These are phyloP conservation scores for Sugiyamaella japonica DNA, from an alignment of 1,139 yeast species.

Conservation along the genomic window DNA sequence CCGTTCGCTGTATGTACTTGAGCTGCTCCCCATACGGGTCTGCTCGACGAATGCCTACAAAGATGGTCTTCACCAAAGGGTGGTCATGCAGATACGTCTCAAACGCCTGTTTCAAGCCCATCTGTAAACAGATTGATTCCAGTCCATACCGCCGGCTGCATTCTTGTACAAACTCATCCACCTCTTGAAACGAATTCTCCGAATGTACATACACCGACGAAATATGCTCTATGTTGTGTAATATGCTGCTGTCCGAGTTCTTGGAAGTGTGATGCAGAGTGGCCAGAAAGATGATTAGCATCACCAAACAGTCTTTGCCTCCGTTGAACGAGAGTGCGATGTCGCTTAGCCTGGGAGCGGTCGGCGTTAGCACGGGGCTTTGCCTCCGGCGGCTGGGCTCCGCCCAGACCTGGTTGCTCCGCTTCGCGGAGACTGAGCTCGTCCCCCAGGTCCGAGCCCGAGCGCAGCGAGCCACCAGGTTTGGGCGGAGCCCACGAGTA, in stretches of 20 bases:
- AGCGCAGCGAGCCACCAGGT: too few species aligned
- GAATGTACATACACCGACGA: conserved; percentile 68
- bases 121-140: conserved; percentile 36
- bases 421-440: background rate
- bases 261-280: conserved; percentile 46
- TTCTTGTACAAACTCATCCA: conserved; percentile 47
- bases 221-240: conserved; percentile 27
- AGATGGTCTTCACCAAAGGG: conserved; percentile 57
- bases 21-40: conserved; percentile 73
- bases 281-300: conserved; percentile 67
- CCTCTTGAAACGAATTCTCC: conserved; percentile 64
- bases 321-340: conserved; percentile 83
- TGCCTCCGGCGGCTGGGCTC: background rate
- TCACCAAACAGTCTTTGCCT: conserved; percentile 86
- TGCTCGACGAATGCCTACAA: conserved; percentile 78
- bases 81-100: conserved; percentile 51
- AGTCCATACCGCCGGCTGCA: conserved; percentile 40
- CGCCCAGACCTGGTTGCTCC: background rate
- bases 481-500: too few species aligned
- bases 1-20: conserved; percentile 62
- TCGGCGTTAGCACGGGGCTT: background rate
- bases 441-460: too few species aligned
- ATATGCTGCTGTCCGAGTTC: conserved; percentile 22
- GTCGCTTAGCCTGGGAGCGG: conserved; percentile 46
- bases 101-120: conserved; percentile 65